phyloP scores from a whole-genome alignment of 139 green algal genomes.

The Tetradesmus lagerheimii region DNA sequence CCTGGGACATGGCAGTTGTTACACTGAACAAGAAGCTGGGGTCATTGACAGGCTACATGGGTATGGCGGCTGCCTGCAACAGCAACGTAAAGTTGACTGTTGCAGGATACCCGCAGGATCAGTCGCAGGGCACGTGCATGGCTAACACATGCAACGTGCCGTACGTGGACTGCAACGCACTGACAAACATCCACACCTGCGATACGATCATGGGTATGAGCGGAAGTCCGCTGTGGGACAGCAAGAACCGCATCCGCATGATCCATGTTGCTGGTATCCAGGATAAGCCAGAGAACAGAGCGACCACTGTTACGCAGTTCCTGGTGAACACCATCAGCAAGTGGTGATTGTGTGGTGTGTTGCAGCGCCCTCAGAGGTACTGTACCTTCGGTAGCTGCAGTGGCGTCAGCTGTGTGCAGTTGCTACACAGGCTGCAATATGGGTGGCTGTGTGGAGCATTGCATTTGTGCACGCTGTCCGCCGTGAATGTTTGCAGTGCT shows the following conservation, averaged over 20 bases:
- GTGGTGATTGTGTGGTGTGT: conserved; percentile 28
- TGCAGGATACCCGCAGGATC: conserved; percentile 59
- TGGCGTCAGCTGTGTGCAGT: not conserved
- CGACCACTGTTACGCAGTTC: conserved; percentile 48
- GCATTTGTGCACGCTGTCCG: not conserved
- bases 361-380: not conserved
- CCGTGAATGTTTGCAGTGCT: not conserved
- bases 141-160: conserved; percentile 33
- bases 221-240: conserved; percentile 46
- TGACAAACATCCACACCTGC: conserved; percentile 38
- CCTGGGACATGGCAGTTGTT: conserved; percentile 56
- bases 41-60: conserved; percentile 55
- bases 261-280: conserved; percentile 49
- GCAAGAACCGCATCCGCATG: conserved; percentile 47
- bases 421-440: not conserved
- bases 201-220: conserved; percentile 52
- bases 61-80: conserved; percentile 54
- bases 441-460: not conserved
- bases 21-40: conserved; percentile 50
- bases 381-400: not conserved
- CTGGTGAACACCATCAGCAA: conserved; percentile 45
- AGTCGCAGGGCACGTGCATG: conserved; percentile 54
- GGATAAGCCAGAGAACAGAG: conserved; percentile 37
- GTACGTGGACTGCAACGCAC: conserved; percentile 43
- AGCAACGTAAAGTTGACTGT: conserved; percentile 36